These are phyloP conservation scores for Priceomyces melissophilus DNA, from an alignment of 805 yeast species.

Conservation along the genomic window DNA sequence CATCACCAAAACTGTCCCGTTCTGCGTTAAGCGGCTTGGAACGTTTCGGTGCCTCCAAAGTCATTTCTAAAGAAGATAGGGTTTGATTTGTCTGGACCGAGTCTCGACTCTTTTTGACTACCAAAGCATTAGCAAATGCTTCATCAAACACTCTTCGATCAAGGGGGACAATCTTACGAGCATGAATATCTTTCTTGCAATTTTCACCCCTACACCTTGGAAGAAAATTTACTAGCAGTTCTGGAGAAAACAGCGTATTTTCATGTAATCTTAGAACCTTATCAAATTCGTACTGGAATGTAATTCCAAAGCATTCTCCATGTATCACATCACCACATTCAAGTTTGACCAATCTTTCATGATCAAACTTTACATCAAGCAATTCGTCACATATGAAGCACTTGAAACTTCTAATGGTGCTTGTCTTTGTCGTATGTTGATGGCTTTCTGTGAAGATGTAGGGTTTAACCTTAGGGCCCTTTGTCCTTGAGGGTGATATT, in stretches of 20 bases:
- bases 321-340: conserved; percentile 56
- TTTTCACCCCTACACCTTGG: conserved; percentile 8
- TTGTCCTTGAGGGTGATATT: neutral
- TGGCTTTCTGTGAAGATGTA: conserved; percentile 17
- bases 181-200: neutral
- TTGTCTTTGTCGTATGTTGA: conserved; percentile 9
- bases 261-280: conserved; percentile 1
- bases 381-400: conserved; percentile 56
- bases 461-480: conserved; percentile 25
- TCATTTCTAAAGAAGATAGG: conserved; percentile 6
- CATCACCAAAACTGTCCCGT: neutral
- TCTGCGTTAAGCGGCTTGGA: neutral
- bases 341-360: conserved; percentile 46
- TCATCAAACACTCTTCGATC: conserved; percentile 7
- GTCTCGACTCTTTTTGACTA: conserved; percentile 5
- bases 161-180: conserved; percentile 6
- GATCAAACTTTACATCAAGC: conserved; percentile 40
- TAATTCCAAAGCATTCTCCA: conserved; percentile 51
- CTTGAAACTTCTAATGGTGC: conserved; percentile 5
- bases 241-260: neutral
- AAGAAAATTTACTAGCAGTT: neutral
- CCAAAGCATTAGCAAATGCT: conserved; percentile 4
- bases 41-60: conserved; percentile 3
- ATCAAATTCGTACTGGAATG: conserved; percentile 7
- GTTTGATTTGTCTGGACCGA: conserved; percentile 2